Base-by-base conservation (phyloP, 2,329 filamentous ascomycete genomes). In the Calcarisporium arbuscula region DNA sequence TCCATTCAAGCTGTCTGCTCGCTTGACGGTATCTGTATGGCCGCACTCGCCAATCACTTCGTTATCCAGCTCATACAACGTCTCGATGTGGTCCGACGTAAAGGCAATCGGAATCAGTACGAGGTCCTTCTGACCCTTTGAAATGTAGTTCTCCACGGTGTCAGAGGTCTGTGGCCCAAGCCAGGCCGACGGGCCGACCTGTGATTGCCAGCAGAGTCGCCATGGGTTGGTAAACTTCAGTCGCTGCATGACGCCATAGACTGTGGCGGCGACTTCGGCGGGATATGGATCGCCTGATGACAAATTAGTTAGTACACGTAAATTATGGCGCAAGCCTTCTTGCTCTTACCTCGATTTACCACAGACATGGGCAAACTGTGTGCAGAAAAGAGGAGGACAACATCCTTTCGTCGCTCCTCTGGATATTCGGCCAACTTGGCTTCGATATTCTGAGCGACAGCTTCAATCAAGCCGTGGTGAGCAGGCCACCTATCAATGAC, bases 61-160 rank as follows among this genome's bases (percentile, higher is more conserved):
- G 50, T 86, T 72, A 57, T 98, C 92, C 34, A 98, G 68, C 60
- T 98, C 92, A 57, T 82, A 96, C 1, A 98, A 69, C 1, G 92
- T 98, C 65, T 98, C 92, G 47, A 98, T 98, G 56, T 98, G 92
- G 52, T 98, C 92, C n/a, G 86, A 94, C 0, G 92, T 98, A 57
- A 98, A 98, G 6, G 92, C 92, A 45, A 98, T 94, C 0, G 92
- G 92, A 36, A 98, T 87, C 6, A 98, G 70, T 2, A 95, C 71
- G 35, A 98, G 70, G 54, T 98, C 88, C 36, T 82, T 94, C 53
- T 95, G 85, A 1, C 90, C 92, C 61, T 92, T 88, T 54, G 84
- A 78, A 46, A 96, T 80, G 55, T 95, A 94, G 40, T 87, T 74
- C 54, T 89, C 80, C 9, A 98, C 92, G 0, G 89, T 90, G 46